Evolutionary conservation across 805 yeast genomes (phyloP).

Genomic region (Nakazawaea holstii): DNA sequence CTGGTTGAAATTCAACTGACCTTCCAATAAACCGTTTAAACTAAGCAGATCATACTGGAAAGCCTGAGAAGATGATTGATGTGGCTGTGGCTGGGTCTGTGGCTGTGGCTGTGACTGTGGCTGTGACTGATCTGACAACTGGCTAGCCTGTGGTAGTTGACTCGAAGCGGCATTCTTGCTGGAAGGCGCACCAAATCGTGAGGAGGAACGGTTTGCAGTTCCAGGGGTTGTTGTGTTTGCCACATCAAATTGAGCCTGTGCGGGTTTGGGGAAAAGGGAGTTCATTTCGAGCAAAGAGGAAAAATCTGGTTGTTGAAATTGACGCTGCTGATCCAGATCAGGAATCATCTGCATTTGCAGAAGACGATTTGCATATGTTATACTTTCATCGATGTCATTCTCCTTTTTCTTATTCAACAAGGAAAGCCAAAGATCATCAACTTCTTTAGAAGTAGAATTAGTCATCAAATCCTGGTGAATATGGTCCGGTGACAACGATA

Average conservation of each 20-base stretch:
- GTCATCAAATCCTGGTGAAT: neutral
- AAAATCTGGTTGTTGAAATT: slow-evolving; percentile 4
- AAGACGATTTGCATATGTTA: neutral
- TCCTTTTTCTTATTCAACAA: slow-evolving; percentile 7
- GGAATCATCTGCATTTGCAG: neutral
- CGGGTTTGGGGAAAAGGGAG: neutral
- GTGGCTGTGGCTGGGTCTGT: neutral
- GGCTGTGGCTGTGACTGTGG: neutral
- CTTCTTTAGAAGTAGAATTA: slow-evolving; percentile 2
- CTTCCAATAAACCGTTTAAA: slow-evolving; percentile 7
- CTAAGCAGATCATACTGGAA: neutral
- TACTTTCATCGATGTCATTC: slow-evolving; percentile 2
- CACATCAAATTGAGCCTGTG: no score
- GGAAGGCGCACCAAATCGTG: no score
- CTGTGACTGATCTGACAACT: no score
- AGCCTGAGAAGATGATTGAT: neutral
- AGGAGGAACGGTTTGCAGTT: no score
- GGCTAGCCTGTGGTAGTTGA: no score
- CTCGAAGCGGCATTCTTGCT: no score
- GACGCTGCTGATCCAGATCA: neutral
- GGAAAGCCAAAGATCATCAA: slow-evolving; percentile 8
- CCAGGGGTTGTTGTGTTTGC: no score
- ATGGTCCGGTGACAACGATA: neutral
- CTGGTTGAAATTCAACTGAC: slow-evolving; percentile 6
- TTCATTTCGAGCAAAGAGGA: slow-evolving; percentile 2